These are phyloP conservation scores for Blastobotrys proliferans DNA, from an alignment of 1,139 yeast genomes.

Conservation along the genomic window DNA sequence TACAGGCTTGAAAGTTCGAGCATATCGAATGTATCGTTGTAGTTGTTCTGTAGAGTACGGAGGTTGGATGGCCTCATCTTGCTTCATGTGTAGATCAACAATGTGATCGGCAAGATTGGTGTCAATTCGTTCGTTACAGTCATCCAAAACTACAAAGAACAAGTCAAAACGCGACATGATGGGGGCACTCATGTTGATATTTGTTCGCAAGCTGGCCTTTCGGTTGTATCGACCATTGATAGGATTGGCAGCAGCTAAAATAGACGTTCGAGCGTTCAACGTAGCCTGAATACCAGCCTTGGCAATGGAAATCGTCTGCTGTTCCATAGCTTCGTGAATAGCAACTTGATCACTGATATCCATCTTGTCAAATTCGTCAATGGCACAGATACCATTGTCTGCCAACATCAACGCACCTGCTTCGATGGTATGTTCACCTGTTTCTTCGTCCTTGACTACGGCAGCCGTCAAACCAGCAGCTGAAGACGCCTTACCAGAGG, in stretches of 20 bases:
- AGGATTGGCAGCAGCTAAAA: slow-evolving; percentile 97
- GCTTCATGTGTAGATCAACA: slow-evolving; percentile 85
- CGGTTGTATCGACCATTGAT: slow-evolving; percentile 93
- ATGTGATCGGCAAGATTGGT: slow-evolving; percentile 88
- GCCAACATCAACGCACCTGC: slow-evolving; percentile 99
- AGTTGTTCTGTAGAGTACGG: slow-evolving; percentile 89
- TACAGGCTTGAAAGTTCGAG: slow-evolving; percentile 87
- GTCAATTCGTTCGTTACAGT: slow-evolving; percentile 87
- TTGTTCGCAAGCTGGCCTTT: slow-evolving; percentile 76
- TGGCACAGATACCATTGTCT: slow-evolving; percentile 97
- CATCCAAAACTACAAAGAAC: slow-evolving; percentile 91
- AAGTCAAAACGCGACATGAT: slow-evolving; percentile 97
- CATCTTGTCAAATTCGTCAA: slow-evolving; percentile 98
- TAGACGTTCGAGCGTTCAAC: slow-evolving; percentile 90
- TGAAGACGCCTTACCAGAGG: slow-evolving; percentile 97
- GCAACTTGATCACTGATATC: slow-evolving; percentile 95
- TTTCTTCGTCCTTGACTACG: slow-evolving; percentile 95
- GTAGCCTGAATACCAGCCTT: slow-evolving; percentile 99
- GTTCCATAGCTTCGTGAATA: slow-evolving; percentile 99
- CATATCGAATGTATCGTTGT: slow-evolving; percentile 84
- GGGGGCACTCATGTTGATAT: slow-evolving; percentile 97
- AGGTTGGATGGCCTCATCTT: slow-evolving; percentile 87
- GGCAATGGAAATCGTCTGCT: slow-evolving; percentile 95
- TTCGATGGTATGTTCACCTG: slow-evolving; percentile 95
- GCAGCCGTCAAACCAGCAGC: slow-evolving; percentile 99